Evolutionary conservation across 345 rosid species (phyloP), one percentile per base, ranked within the genome.

Genomic region (Diplotaxis tenuifolia): DNA sequence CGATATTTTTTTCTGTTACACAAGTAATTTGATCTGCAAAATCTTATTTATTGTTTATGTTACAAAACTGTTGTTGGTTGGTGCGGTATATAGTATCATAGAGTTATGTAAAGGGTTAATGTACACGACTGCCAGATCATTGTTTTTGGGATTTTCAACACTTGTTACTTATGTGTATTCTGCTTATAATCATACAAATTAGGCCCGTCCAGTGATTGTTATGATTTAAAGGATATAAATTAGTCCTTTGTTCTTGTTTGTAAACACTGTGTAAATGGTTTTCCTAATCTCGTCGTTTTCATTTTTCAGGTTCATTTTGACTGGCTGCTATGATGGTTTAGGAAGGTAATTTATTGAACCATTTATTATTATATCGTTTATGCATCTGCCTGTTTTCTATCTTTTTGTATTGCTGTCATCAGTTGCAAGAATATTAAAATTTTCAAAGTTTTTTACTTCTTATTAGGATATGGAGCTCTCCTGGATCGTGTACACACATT

Each of bases 401-500:
- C 19, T 19, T 27, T 47, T 63, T 36, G 16, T 47, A 36, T 67
- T 72, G 45, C 7, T 73, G 23, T 34, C 22, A 40, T 31, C 65
- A 38, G 52, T 60, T 72, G 54, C 69, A 49, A 66, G 38, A 67
- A 12, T 54, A 73, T 67, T 19, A 71, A 0, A 10, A 1, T n/a
- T 19, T 45, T 23, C n/a, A n/a, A 38, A 0, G 19, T 20, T 45
- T 70, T 49, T 71, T 27, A n/a, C 58, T 52, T 76, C 31, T 59
- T n/a, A 53, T 62, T 49, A 96, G 97, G 86, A 73, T 92, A 42
- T 92, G 97, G 97, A 87, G 83, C 79, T 81, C 85, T 81, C 78
- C 92, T 34, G 98, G 92, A 54, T 67, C 66, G 8, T 96, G 98
- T 77, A 73, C 91, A 4, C 97, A 92, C 78, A 77, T 90, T 72